These are phyloP conservation scores for Rhododendron ovatum DNA, from an alignment of 148 eudicot species.

Conservation along the genomic window DNA sequence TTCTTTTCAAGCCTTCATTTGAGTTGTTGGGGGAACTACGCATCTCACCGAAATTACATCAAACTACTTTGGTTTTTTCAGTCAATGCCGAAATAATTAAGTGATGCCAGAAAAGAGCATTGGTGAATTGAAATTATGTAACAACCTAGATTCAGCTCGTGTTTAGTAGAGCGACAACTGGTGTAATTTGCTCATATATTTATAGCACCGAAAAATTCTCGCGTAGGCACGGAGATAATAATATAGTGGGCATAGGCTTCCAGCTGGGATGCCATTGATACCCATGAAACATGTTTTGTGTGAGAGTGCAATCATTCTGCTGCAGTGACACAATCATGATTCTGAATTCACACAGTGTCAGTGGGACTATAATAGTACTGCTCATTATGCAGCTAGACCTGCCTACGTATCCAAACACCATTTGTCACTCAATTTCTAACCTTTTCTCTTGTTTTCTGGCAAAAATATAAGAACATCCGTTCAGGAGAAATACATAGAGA, in stretches of 20 bases:
- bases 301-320: background rate
- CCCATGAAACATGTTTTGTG: background rate
- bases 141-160: background rate
- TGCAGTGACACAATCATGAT: background rate
- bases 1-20: background rate
- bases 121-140: background rate
- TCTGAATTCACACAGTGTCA: too few species aligned
- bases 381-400: background rate
- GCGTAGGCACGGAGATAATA: too few species aligned
- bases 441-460: background rate
- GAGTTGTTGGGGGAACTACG: background rate
- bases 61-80: background rate
- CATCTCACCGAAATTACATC: background rate
- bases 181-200: background rate
- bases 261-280: background rate
- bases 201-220: background rate
- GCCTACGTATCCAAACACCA: background rate
- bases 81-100: background rate
- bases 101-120: background rate
- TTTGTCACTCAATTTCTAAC: too few species aligned
- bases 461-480: too few species aligned
- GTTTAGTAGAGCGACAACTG: background rate
- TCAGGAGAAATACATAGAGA: background rate
- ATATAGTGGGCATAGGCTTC: background rate
- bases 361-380: background rate